Base-by-base conservation (phyloP, 1,284 basidiomycete species). In the Ustilago loliicola region DNA sequence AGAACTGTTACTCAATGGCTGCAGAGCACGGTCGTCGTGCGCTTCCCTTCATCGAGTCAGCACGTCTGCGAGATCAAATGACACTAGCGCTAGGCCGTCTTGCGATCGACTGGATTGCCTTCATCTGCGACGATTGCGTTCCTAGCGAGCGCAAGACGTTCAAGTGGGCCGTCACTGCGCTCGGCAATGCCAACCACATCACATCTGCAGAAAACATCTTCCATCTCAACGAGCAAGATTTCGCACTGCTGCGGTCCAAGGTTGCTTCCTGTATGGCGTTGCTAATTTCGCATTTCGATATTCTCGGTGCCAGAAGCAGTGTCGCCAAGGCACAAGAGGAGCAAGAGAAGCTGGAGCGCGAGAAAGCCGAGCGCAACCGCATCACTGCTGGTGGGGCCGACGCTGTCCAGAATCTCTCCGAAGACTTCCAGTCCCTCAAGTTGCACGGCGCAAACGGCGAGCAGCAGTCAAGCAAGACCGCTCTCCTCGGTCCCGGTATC, bases 81-180 rank as follows among this genome's bases (percentile, higher is more conserved):
- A 84, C 80, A n/a, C 64, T 84, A 15, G 79, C 80, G 5, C 66
- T 86, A 1, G 83, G 72, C 11, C 75, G 75, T 17, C 80, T 85
- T 15, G 77, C 85, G 7, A 84, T 86, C 61, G 83, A 86, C 57
- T 99, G 97, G 97, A 94, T 99, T 29, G 92, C 94, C 29, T 99
- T 99, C 88, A 97, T 99, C 75, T 98, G 95, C 87, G 96, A 98
- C 85, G 94, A 96, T 82, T 99, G 97, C 87, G 94, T 98, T 81
- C 94, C 95, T 1, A 93, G 94, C 51, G 96, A 99, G 86, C 91
- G 95, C 71, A 94, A 93, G 87, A 99, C 96, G 0, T 99, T 99
- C 90, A 93, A 94, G 85, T 99, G 96, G 95, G 96, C 97, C 1
- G 95, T 99, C 61, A 94, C 93, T 61, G 96, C 97, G 4, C 90